Base-by-base conservation (phyloP, 2,329 filamentous ascomycete species). In the Myriosclerotinia scirpicola region DNA sequence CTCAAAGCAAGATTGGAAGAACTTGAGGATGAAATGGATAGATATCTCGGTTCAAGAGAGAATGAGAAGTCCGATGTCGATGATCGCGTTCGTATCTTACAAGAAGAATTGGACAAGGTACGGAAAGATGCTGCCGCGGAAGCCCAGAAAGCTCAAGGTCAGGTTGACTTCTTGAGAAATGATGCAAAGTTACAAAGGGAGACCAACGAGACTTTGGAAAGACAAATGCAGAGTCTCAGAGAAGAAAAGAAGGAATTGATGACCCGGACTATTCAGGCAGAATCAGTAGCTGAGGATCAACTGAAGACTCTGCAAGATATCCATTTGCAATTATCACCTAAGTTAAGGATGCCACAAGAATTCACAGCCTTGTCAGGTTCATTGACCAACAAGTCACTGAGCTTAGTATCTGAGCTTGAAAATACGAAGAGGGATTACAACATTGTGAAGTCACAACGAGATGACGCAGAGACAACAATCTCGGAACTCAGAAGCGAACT, bases 1-100 rank as follows among this genome's bases (percentile, higher is more conserved):
- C 84, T 93, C 67, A 93, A 90, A 74, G 83, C 88, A 64, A 90
- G 89, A 63, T 81, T 95, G 0, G 95, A 98, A 75, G 92, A 98
- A 72, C 85, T 90, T 7, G 95, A 99, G 78, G 93, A 97, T 73
- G 93, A 97, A 75, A 86, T 98, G 62, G 93, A 97, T 73, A 85
- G 92, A 68, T 86, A 94, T 65, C 84, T 92, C 53, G 92, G 92
- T 73, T 93, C 90, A 52, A 86, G 91, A 54, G 92, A 97, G 71
- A 89, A 96, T 71, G 91, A 95, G 73, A 91, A 88, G 74, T 86
- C 85, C 5, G 84, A 85, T 2, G 84, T 88, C 54, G 89, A 94
- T 69, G 86, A 90, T 56, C 88, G 84, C 67, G 81, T 93, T 42
- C 86, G 86, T 55, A 81, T 83, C 11, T 82, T 97, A 0, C 86